Percentiles rank a stretch among this genome's conserved stretches.
Evolutionary conservation across 495 filamentous ascomycete species (phyloP).

Genomic region (Penicillium ucsense): DNA sequence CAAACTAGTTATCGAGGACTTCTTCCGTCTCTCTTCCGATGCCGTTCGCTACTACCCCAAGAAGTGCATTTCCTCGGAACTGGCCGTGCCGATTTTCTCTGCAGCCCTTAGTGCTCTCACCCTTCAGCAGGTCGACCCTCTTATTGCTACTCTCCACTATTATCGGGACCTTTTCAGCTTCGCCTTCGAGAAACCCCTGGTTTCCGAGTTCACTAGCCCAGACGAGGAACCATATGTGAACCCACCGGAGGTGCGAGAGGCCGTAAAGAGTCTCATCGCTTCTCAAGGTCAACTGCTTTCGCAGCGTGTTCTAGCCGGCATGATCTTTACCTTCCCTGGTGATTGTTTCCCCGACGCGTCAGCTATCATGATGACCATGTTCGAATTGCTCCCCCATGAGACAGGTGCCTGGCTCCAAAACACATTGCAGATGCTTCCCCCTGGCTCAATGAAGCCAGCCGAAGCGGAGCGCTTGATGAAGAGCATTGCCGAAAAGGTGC

Average conservation of each 20-base stretch:
- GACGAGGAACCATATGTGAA: slow-evolving; percentile 39
- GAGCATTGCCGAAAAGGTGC: slow-evolving; percentile 57
- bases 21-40: slow-evolving; percentile 86
- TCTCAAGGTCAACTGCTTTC: slow-evolving; percentile 68
- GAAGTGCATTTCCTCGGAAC: slow-evolving; percentile 62
- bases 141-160: slow-evolving; percentile 87
- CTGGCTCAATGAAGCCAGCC: slow-evolving; percentile 61
- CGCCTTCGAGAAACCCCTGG: slow-evolving; percentile 64
- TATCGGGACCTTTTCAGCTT: slow-evolving; percentile 89
- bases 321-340: slow-evolving; percentile 97
- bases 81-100: slow-evolving; percentile 75
- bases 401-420: slow-evolving; percentile 68
- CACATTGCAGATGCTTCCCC: slow-evolving; percentile 74
- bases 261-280: slow-evolving; percentile 61
- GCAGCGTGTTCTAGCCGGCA: slow-evolving; percentile 81
- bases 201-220: slow-evolving; percentile 50
- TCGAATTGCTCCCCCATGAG: slow-evolving; percentile 74
- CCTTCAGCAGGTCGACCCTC: slow-evolving; percentile 79
- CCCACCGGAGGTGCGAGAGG: slow-evolving; percentile 52
- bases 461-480: slow-evolving; percentile 55
- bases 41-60: slow-evolving; percentile 86
- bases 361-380: slow-evolving; percentile 78
- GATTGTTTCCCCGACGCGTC: slow-evolving; percentile 93
- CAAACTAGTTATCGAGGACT: slow-evolving; percentile 81
- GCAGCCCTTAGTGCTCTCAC: slow-evolving; percentile 77